A percentile compares a stretch with the other conserved stretches of the same genome.
phyloP scores from a whole-genome alignment of 495 filamentous ascomycete genomes.

The Penicillium desertorum region DNA sequence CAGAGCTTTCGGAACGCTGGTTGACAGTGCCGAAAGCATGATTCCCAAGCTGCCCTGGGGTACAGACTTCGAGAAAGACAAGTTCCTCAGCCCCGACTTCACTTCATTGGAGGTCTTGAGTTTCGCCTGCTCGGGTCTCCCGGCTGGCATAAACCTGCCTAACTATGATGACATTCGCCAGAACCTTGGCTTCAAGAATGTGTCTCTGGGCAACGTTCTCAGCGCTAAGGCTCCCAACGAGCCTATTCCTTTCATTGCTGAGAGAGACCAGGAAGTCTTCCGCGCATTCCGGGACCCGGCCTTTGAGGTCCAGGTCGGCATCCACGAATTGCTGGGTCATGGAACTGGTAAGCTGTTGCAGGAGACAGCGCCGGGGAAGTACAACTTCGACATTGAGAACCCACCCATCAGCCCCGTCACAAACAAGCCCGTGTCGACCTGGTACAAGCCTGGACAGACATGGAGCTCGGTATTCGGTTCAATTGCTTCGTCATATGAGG shows the following conservation, averaged over 20 bases:
- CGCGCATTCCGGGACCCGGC: slow-evolving; percentile 76
- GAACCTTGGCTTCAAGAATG: slow-evolving; percentile 96
- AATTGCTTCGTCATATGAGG: slow-evolving; percentile 83
- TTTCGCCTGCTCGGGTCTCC: slow-evolving; percentile 78
- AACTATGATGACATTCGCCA: slow-evolving; percentile 96
- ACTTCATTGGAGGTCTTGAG: slow-evolving; percentile 78
- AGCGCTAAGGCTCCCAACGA: slow-evolving; percentile 88
- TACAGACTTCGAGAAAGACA: slow-evolving; percentile 90
- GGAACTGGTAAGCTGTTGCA: slow-evolving; percentile 94
- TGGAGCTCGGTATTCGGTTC: slow-evolving; percentile 91
- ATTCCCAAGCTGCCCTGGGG: slow-evolving; percentile 89
- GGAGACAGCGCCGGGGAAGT: slow-evolving; percentile 75
- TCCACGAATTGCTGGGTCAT: slow-evolving; percentile 94
- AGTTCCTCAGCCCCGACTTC: slow-evolving; percentile 91
- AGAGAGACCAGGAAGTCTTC: slow-evolving; percentile 72
- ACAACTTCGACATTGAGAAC: slow-evolving; percentile 80
- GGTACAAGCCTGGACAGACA: slow-evolving; percentile 91
- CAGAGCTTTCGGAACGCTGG: slow-evolving; percentile 81
- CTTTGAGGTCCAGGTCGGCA: slow-evolving; percentile 92
- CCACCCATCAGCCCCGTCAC: slow-evolving; percentile 81
- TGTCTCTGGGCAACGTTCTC: slow-evolving; percentile 86
- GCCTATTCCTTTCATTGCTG: slow-evolving; percentile 80
- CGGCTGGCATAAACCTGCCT: slow-evolving; percentile 75
- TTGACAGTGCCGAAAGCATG: slow-evolving; percentile 73
- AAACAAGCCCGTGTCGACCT: slow-evolving; percentile 72